A percentile compares a stretch with the other conserved stretches of the same genome.
Conservation (phyloP, 495 filamentous ascomycete genomes). For the Chaetomidium leptoderma region DNA sequence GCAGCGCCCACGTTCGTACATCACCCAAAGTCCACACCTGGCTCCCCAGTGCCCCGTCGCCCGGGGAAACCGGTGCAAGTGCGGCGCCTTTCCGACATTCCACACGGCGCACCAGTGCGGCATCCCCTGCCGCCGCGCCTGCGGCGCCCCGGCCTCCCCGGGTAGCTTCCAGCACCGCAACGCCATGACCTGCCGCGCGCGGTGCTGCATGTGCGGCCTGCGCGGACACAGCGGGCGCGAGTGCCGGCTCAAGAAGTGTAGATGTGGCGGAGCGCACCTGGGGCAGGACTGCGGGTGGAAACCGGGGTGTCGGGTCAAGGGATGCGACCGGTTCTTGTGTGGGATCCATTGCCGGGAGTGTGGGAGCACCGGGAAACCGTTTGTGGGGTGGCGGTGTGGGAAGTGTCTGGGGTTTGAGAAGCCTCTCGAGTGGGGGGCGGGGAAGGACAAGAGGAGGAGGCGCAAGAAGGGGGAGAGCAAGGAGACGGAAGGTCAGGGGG, state of each 20-base stretch:
- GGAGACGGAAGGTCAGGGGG: too few species aligned
- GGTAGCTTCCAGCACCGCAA: slow-evolving; percentile 31
- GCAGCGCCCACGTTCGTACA: background rate
- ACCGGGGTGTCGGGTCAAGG: slow-evolving; percentile 30
- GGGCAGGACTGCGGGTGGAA: slow-evolving; percentile 42
- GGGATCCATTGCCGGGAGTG: slow-evolving; percentile 38
- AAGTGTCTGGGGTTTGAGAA: too few species aligned
- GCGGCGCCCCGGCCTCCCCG: slow-evolving; percentile 23
- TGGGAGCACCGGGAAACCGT: slow-evolving; percentile 31
- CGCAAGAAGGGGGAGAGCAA: background rate
- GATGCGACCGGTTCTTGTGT: slow-evolving; percentile 33
- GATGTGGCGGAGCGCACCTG: slow-evolving; percentile 35
- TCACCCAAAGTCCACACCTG: slow-evolving; percentile 19
- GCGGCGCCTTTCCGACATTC: slow-evolving; percentile 35
- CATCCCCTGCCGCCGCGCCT: slow-evolving; percentile 33
- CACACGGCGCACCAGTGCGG: slow-evolving; percentile 31
- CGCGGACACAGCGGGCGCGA: slow-evolving; percentile 34
- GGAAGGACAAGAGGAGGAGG: background rate
- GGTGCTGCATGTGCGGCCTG: slow-evolving; percentile 43
- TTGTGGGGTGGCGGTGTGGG: slow-evolving; percentile 33
- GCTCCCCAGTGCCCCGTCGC: slow-evolving; percentile 30
- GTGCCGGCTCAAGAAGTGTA: slow-evolving; percentile 31
- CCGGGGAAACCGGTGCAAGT: slow-evolving; percentile 37
- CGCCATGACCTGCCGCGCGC: slow-evolving; percentile 35
- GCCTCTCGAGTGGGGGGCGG: too few species aligned